Evolutionary conservation across 2,329 filamentous ascomycete genomes (phyloP).

Genomic region (Neobulgaria alba): DNA sequence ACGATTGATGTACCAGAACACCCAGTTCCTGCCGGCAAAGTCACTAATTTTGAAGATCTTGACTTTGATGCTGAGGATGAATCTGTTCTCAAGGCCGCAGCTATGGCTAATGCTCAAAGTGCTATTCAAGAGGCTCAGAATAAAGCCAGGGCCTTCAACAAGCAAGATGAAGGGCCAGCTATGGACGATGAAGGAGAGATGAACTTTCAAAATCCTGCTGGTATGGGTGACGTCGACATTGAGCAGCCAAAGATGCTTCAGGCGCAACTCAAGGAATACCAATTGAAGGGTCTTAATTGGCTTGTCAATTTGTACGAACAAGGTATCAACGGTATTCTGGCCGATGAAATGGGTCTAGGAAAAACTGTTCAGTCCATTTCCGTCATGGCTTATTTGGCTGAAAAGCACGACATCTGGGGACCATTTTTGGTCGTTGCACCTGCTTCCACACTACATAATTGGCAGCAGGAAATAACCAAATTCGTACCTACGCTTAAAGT

Average conservation of each 20-base stretch:
- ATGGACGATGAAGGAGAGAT: slow-evolving; percentile 92
- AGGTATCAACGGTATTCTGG: slow-evolving; percentile 97
- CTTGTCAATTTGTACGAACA: slow-evolving; percentile 98
- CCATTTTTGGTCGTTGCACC: slow-evolving; percentile 95
- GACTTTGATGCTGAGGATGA: slow-evolving; percentile 97
- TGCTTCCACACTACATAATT: slow-evolving; percentile 94
- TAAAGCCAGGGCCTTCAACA: slow-evolving; percentile 89
- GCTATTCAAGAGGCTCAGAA: slow-evolving; percentile 91
- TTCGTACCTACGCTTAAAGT: slow-evolving; percentile 95
- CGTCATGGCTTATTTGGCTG: slow-evolving; percentile 96
- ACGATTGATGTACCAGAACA: slow-evolving; percentile 42
- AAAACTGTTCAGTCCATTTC: slow-evolving; percentile 99
- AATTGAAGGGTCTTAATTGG: slow-evolving; percentile 98
- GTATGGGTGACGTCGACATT: slow-evolving; percentile 87
- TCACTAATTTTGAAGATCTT: slow-evolving; percentile 89
- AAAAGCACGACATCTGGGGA: slow-evolving; percentile 97
- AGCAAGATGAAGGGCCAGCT: slow-evolving; percentile 53
- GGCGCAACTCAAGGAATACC: slow-evolving; percentile 94
- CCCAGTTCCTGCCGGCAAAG: slow-evolving; percentile 54
- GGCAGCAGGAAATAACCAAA: slow-evolving; percentile 94
- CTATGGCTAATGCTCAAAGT: slow-evolving; percentile 91
- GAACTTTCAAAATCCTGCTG: slow-evolving; percentile 99
- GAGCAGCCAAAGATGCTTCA: slow-evolving; percentile 90
- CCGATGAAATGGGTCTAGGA: slow-evolving; percentile 98
- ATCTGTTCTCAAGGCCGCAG: slow-evolving; percentile 67